phyloP scores from a whole-genome alignment of 2,329 filamentous ascomycete species.

The Aureobasidium musti region DNA sequence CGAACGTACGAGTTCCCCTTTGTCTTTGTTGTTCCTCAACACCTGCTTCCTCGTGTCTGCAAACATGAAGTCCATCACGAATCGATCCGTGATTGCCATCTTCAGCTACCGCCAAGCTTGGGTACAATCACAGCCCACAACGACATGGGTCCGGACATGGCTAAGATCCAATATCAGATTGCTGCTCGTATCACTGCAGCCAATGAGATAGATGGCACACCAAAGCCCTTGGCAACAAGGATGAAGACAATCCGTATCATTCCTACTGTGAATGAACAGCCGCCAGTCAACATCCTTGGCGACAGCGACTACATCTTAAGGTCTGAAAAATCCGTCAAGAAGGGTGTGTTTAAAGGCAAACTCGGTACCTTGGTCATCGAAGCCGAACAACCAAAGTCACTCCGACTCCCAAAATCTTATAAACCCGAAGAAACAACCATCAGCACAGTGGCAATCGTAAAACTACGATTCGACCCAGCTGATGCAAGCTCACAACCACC shows the following conservation, averaged over 20 bases:
- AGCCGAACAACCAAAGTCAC: conserved; percentile 59
- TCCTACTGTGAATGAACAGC: conserved; percentile 60
- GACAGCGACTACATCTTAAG: conserved; percentile 55
- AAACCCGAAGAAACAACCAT: conserved; percentile 46
- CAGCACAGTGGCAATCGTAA: conserved; percentile 58
- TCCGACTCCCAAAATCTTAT: conserved; percentile 52
- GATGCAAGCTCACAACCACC: conserved; percentile 55
- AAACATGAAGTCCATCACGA: conserved; percentile 55
- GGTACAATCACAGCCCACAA: conserved; percentile 53
- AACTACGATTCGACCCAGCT: conserved; percentile 62
- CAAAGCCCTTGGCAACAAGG: conserved; percentile 50
- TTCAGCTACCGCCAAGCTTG: conserved; percentile 62
- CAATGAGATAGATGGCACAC: conserved; percentile 47
- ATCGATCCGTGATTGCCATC: conserved; percentile 58
- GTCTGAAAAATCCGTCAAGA: conserved; percentile 61
- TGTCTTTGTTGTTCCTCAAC: conserved; percentile 63
- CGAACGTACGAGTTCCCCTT: conserved; percentile 62
- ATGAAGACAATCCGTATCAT: conserved; percentile 61
- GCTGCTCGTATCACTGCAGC: conserved; percentile 42
- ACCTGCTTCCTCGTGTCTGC: conserved; percentile 62
- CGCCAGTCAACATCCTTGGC: conserved; percentile 56
- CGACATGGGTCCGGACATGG: conserved; percentile 65
- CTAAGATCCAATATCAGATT: conserved; percentile 60
- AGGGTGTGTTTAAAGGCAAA: conserved; percentile 61
- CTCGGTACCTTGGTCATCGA: conserved; percentile 60